Evolutionary conservation across 1,139 yeast species (phyloP), one percentile per base, ranked within the genome.

Genomic region (Yamadazyma diospyri): DNA sequence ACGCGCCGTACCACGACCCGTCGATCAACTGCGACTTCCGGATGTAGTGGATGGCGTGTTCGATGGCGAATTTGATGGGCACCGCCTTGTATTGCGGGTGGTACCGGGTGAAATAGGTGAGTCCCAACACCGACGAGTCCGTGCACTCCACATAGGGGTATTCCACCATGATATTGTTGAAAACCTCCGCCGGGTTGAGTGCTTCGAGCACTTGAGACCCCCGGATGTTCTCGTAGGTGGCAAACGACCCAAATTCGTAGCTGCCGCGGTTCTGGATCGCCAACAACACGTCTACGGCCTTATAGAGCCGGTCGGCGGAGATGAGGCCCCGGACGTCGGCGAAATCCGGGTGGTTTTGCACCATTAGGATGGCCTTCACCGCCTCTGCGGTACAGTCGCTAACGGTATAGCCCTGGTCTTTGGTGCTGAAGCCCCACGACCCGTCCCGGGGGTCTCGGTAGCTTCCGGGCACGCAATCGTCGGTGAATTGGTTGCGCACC

Each of bases 121-220:
- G 64, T 0, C 98, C 98, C 30, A 92, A 64, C 2, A 92, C 95
- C 2, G 92, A 81, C 1, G 97, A 88, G 56, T 94, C 98, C 0
- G 98, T 88, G 57, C 99, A 94, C 57, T 94, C 99, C 20, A 92
- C 97, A 51, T 94, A 94, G 0, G 98, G 97, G 54, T 86, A 92
- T 55, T 94, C 99, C 10, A 92, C 95, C 99, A 94, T 94, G 40
- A 94, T 94, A 47, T 92, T 88, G 40, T 95, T 95, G 61, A 94
- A 94, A 0, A 94, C 98, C 55, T 94, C 98, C 0, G 98, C 98
- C 0, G 98, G 98, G 48, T 92, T 92, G 42, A 94, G 64, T 31
- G 61, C 51, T 53, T 94, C 94, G 41, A 94, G 55, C 29, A 78
- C 46, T n/a, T 87, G 76, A 0, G 95, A 77, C 0, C 95, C 88